Conservation (phyloP, 2,329 filamentous ascomycete species). For the Trichoderma harzianum region DNA sequence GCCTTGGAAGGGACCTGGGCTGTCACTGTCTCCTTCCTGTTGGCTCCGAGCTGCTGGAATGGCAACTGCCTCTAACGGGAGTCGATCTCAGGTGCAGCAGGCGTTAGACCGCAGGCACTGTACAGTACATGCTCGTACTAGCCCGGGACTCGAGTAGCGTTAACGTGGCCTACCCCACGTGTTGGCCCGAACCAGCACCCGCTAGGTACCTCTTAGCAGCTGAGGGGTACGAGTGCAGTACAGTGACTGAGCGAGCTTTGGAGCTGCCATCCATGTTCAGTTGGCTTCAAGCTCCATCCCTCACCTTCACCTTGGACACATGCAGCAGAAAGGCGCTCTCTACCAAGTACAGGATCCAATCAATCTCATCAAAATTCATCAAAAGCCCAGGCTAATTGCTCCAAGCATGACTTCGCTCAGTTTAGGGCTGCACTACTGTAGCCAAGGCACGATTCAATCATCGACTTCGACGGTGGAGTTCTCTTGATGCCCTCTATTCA, state of each 20-base stretch:
- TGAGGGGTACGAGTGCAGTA: neutral
- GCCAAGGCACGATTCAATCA: neutral
- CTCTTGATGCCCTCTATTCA: neutral
- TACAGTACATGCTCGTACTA: neutral
- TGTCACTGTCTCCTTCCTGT: conserved; percentile 17
- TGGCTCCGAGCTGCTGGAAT: conserved; percentile 12
- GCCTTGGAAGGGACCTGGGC: neutral
- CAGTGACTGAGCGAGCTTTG: neutral
- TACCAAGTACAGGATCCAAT: neutral
- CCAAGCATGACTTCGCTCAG: neutral
- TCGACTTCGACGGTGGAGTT: neutral
- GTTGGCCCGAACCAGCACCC: neutral
- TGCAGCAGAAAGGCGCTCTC: neutral
- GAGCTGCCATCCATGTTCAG: no score
- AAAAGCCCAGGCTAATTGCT: neutral
- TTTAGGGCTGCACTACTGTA: neutral
- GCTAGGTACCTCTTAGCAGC: neutral
- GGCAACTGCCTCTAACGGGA: neutral
- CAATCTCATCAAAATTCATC: neutral
- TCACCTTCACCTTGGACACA: neutral
- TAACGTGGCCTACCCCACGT: neutral
- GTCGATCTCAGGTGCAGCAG: neutral
- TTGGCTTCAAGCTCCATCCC: neutral
- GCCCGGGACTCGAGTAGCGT: neutral
- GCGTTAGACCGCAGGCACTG: neutral